phyloP scores from a whole-genome alignment of 2,329 filamentous ascomycete species.

The Ophiosphaerella narmari region DNA sequence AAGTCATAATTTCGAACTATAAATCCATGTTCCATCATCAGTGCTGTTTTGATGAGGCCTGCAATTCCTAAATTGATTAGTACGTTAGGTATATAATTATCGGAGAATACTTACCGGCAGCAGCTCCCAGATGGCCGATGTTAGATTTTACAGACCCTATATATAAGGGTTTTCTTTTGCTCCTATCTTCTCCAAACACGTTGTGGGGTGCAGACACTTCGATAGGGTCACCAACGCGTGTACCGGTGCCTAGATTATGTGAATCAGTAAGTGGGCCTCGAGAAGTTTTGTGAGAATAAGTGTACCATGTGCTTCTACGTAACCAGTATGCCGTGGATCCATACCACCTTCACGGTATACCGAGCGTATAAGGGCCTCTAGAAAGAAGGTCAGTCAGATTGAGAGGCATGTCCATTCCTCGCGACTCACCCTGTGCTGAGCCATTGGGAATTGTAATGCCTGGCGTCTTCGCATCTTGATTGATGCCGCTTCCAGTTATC shows the following conservation, averaged over 20 bases:
- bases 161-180: slow-evolving; percentile 24
- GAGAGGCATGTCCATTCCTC: not conserved
- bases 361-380: slow-evolving; percentile 23
- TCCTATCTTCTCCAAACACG: slow-evolving; percentile 26
- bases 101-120: slow-evolving; percentile 16
- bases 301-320: slow-evolving; percentile 35
- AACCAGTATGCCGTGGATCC: slow-evolving; percentile 29
- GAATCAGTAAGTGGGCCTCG: not conserved
- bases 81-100: not conserved
- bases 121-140: slow-evolving; percentile 41
- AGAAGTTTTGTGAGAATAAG: not conserved
- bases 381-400: not conserved
- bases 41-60: slow-evolving; percentile 43
- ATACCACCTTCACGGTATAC: slow-evolving; percentile 29
- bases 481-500: slow-evolving; percentile 49
- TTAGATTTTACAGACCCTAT: slow-evolving; percentile 39
- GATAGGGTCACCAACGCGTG: slow-evolving; percentile 51
- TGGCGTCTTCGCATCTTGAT: slow-evolving; percentile 60
- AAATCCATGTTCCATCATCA: slow-evolving; percentile 49
- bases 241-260: slow-evolving; percentile 55
- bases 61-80: slow-evolving; percentile 3
- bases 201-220: slow-evolving; percentile 30
- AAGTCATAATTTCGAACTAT: slow-evolving; percentile 46
- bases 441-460: slow-evolving; percentile 63
- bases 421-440: slow-evolving; percentile 50